Evolutionary conservation across 2,329 filamentous ascomycete species (phyloP).

Genomic region (Phoma sp.): DNA sequence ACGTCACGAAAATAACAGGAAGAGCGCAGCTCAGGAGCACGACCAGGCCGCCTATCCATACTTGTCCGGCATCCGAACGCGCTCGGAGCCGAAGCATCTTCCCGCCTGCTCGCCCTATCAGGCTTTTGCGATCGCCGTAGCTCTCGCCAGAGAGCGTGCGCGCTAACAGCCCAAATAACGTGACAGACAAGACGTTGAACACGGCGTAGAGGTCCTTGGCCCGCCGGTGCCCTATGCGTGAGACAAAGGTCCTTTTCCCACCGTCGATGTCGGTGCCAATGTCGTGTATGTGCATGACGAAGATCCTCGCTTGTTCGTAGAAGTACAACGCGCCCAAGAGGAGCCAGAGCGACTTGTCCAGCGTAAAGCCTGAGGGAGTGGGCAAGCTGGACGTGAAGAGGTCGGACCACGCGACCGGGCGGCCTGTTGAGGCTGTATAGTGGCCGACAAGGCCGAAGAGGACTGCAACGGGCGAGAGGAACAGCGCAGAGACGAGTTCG

Average conservation of each 20-base stretch:
- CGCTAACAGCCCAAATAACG: conserved; percentile 5
- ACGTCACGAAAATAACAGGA: conserved; percentile 3
- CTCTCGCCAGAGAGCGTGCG: conserved; percentile 1
- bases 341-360: conserved; percentile 9
- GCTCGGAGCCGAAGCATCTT: not conserved
- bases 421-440: conserved; percentile 5
- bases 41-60: conserved; percentile 5
- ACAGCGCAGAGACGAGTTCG: conserved; percentile 9
- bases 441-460: conserved; percentile 7
- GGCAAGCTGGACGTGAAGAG: conserved; percentile 6
- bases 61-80: conserved; percentile 1
- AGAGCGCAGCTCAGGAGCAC: conserved; percentile 10
- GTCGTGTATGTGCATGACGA: conserved; percentile 9
- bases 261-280: not conserved
- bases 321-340: conserved; percentile 8
- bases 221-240: conserved; percentile 7
- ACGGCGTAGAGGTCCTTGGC: conserved; percentile 8
- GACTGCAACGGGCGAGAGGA: conserved; percentile 8
- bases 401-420: conserved; percentile 3
- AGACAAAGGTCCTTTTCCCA: conserved; percentile 8
- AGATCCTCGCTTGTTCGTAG: conserved; percentile 6
- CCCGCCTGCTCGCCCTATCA: conserved; percentile 4
- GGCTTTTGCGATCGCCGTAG: conserved; percentile 1
- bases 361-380: conserved; percentile 5
- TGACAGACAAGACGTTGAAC: conserved; percentile 5